Evolutionary conservation across 2,329 filamentous ascomycete genomes (phyloP).

Genomic region (Colletotrichum sp.): DNA sequence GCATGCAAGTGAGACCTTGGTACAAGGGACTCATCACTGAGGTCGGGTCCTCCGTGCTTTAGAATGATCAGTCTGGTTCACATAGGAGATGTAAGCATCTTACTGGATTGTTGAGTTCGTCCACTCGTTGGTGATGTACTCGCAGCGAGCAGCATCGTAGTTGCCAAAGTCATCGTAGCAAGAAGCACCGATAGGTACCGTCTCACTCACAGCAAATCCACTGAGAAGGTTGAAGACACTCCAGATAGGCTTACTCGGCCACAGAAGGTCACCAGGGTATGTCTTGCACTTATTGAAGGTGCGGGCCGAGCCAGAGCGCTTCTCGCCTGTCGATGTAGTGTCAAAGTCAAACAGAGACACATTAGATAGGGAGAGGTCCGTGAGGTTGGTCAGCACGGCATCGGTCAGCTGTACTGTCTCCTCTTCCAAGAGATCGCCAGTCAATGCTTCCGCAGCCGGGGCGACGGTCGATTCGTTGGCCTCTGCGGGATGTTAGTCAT

Average conservation of each 20-base stretch:
- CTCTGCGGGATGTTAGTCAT: not conserved
- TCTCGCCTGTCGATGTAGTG: not conserved
- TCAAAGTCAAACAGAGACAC: conserved; percentile 32
- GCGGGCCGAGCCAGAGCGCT: not conserved
- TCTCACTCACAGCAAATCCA: conserved; percentile 35
- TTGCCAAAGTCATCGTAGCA: conserved; percentile 31
- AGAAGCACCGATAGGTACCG: conserved; percentile 33
- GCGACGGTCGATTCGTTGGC: not conserved
- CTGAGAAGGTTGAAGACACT: conserved; percentile 35
- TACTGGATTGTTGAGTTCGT: conserved; percentile 26
- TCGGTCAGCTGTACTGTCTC: conserved; percentile 28
- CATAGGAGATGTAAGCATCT: not conserved
- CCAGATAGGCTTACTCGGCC: conserved; percentile 31
- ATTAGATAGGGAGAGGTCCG: conserved; percentile 29
- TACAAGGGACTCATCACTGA: conserved; percentile 44
- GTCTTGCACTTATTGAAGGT: conserved; percentile 37
- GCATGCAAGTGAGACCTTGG: conserved; percentile 11
- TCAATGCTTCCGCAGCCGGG: not conserved
- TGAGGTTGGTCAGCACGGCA: conserved; percentile 33
- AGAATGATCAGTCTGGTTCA: not conserved
- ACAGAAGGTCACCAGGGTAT: conserved; percentile 31
- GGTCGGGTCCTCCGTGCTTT: conserved; percentile 39
- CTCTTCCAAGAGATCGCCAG: not conserved
- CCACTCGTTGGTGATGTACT: conserved; percentile 30
- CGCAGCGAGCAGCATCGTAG: conserved; percentile 31